Evolutionary conservation across 192 early-diverging fungal genomes (phyloP).

Genomic region (Coemansia sp.): DNA sequence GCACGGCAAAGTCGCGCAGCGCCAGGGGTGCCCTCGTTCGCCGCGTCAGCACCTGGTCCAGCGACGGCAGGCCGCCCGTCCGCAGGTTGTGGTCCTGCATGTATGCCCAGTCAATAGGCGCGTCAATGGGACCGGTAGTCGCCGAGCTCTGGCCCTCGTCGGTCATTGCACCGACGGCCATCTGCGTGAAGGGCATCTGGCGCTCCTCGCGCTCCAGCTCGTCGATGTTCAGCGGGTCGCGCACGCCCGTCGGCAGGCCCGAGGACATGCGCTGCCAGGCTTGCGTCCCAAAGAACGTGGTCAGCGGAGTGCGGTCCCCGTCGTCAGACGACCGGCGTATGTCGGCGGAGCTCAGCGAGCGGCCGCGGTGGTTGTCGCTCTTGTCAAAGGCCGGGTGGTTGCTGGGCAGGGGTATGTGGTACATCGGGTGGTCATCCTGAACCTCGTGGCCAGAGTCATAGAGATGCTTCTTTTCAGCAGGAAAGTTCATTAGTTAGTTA

Average conservation of each 20-base stretch:
- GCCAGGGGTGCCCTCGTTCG: slow-evolving; percentile 47
- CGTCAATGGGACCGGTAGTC: neutral
- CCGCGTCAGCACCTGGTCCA: slow-evolving; percentile 53
- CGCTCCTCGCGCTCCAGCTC: slow-evolving; percentile 54
- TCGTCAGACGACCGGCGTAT: slow-evolving; percentile 35
- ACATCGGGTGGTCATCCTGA: slow-evolving; percentile 9
- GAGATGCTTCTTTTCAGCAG: neutral
- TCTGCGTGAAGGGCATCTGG: slow-evolving; percentile 46
- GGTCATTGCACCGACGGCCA: slow-evolving; percentile 41
- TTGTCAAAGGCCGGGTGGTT: slow-evolving; percentile 6
- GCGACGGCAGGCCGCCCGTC: slow-evolving; percentile 50
- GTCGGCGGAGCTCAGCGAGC: slow-evolving; percentile 34
- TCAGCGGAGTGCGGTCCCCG: slow-evolving; percentile 24
- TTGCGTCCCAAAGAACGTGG: slow-evolving; percentile 38
- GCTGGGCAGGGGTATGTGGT: slow-evolving; percentile 30
- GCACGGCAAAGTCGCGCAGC: slow-evolving; percentile 53
- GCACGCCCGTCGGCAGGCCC: slow-evolving; percentile 40
- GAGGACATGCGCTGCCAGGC: slow-evolving; percentile 50
- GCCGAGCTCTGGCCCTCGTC: neutral
- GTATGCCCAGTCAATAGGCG: slow-evolving; percentile 49
- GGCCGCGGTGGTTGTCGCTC: slow-evolving; percentile 19
- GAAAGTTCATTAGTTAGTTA: slow-evolving; percentile 4
- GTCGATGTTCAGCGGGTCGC: slow-evolving; percentile 52
- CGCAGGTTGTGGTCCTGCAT: slow-evolving; percentile 57
- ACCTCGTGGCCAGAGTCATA: slow-evolving; percentile 1